Evolutionary conservation across 768 basidiomycete genomes (phyloP).

Genomic region (Cystoderma amianthinum): DNA sequence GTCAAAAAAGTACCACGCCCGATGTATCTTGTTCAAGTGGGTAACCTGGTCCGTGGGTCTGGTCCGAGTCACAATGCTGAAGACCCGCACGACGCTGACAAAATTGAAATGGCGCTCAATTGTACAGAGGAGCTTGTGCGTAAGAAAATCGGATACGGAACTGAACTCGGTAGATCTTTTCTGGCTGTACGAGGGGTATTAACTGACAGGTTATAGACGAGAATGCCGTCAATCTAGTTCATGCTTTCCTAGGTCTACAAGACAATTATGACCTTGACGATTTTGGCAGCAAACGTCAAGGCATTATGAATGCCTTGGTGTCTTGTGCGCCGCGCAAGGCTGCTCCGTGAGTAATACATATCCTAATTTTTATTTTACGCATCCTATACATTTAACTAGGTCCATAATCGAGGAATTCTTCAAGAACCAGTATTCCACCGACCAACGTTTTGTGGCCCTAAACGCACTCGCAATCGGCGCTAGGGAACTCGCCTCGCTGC

Average conservation of each 20-base stretch:
- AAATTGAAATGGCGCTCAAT: constrained; percentile 73
- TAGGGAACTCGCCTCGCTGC: constrained; percentile 62
- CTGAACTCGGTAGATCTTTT: constrained; percentile 68
- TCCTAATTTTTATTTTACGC: not conserved
- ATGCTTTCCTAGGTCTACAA: constrained; percentile 66
- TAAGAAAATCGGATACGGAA: constrained; percentile 78
- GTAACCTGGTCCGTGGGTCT: constrained; percentile 62
- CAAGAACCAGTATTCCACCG: constrained; percentile 83
- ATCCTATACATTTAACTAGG: no score
- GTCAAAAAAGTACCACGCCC: constrained; percentile 70
- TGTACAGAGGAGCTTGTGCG: constrained; percentile 80
- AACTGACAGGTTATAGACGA: constrained; percentile 54
- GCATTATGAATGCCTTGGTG: constrained; percentile 72
- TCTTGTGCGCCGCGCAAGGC: constrained; percentile 71
- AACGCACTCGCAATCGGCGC: constrained; percentile 85
- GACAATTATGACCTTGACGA: constrained; percentile 80
- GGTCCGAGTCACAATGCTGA: constrained; percentile 43
- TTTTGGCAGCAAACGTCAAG: constrained; percentile 75
- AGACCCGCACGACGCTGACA: constrained; percentile 63
- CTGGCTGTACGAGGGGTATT: constrained; percentile 1
- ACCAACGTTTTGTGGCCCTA: constrained; percentile 80
- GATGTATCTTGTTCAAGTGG: constrained; percentile 85
- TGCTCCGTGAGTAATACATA: constrained; percentile 64
- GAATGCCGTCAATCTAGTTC: constrained; percentile 78
- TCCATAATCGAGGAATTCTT: constrained; percentile 90